phyloP scores from a whole-genome alignment of 805 yeast species.

The Lipomyces lipofer region DNA sequence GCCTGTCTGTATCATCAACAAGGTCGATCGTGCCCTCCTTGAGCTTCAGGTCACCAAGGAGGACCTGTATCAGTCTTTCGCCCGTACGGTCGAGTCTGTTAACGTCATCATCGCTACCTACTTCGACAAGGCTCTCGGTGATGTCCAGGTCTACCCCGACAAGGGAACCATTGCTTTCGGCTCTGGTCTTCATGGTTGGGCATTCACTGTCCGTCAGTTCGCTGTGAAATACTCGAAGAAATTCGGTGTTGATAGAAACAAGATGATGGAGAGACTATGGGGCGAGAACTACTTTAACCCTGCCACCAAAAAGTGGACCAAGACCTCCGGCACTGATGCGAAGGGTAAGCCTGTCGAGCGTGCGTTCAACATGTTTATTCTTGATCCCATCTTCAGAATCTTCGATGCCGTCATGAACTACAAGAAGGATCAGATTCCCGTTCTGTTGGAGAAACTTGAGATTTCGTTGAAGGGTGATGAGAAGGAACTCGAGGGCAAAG shows the following conservation, averaged over 20 bases:
- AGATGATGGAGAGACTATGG: conserved; percentile 99
- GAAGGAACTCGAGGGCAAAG: conserved; percentile 98
- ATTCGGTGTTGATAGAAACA: conserved; percentile 96
- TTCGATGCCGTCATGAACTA: conserved; percentile 97
- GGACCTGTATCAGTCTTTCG: conserved; percentile 96
- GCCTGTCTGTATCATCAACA: conserved; percentile 98
- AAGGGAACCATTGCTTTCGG: conserved; percentile 99
- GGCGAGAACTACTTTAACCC: conserved; percentile 99
- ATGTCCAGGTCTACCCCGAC: conserved; percentile 98
- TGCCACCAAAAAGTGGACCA: conserved; percentile 99
- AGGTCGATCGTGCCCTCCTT: conserved; percentile 98
- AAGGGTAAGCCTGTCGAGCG: conserved; percentile 94
- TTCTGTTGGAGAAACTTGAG: conserved; percentile 89
- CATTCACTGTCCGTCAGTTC: conserved; percentile 98
- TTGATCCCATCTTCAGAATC: conserved; percentile 98
- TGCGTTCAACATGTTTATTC: conserved; percentile 98
- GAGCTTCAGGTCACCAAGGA: conserved; percentile 99
- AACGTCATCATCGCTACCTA: conserved; percentile 97
- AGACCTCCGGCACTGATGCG: conserved; percentile 84
- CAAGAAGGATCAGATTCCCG: conserved; percentile 96
- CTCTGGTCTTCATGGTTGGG: conserved; percentile 99
- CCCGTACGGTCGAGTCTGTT: conserved; percentile 99
- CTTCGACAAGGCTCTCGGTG: conserved; percentile 88
- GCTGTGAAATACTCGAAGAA: conserved; percentile 98
- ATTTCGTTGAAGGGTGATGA: conserved; percentile 92